phyloP scores from a whole-genome alignment of 306 rosid genomes.

The Calophaca sinica region DNA sequence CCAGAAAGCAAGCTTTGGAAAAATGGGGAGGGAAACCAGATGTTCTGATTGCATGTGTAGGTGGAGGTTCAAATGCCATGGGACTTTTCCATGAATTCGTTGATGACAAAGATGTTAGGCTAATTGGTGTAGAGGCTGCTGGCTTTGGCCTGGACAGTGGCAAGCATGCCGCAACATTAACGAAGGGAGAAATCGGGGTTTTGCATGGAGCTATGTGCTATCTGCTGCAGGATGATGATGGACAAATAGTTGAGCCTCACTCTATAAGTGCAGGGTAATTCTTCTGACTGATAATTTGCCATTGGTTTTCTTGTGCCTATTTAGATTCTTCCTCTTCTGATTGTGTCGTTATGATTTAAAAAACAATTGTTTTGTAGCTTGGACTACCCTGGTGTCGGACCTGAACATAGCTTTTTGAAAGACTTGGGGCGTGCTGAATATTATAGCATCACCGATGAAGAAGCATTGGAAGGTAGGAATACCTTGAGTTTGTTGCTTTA shows the following conservation, averaged over 20 bases:
- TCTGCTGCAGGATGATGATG: conserved; percentile 93
- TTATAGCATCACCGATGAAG: conserved; percentile 78
- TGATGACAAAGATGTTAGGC: conserved; percentile 75
- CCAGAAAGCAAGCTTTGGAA: conserved; percentile 90
- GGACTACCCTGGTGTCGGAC: conserved; percentile 99
- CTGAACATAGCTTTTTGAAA: conserved; percentile 93
- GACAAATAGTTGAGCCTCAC: conserved; percentile 96
- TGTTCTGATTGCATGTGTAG: conserved; percentile 88
- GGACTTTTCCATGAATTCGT: conserved; percentile 93
- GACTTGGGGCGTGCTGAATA: conserved; percentile 92
- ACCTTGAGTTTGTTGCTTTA: conserved; percentile 23
- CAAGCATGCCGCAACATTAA: conserved; percentile 94
- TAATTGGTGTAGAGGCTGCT: conserved; percentile 96
- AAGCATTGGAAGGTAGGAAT: conserved; percentile 89
- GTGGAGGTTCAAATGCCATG: conserved; percentile 98
- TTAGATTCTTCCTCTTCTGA: conserved; percentile 37
- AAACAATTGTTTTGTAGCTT: conserved; percentile 56
- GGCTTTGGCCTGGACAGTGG: conserved; percentile 94
- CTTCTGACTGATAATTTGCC: conserved; percentile 16
- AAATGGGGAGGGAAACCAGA: conserved; percentile 99
- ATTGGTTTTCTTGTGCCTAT: conserved; percentile 24
- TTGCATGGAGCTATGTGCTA: conserved; percentile 99
- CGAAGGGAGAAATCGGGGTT: conserved; percentile 92
- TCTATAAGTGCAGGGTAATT: conserved; percentile 97
- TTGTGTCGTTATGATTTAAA: conserved; percentile 16